Conservation (phyloP, 2,329 filamentous ascomycete species). For the Alternaria sp. region DNA sequence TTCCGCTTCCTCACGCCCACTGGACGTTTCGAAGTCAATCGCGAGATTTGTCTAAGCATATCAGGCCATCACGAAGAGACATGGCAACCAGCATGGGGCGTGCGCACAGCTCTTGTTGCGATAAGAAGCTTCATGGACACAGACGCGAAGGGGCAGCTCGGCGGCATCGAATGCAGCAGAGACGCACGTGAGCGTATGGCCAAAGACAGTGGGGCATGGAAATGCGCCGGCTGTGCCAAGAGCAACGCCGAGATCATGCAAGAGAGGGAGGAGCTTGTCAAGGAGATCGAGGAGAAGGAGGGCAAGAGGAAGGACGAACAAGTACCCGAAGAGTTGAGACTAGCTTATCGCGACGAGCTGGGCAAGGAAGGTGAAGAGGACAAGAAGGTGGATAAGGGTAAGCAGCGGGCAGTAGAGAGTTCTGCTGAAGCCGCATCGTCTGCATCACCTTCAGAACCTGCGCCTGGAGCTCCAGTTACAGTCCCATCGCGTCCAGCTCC, state of each 20-base stretch:
- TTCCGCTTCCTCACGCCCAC: slow-evolving; percentile 94
- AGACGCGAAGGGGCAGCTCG: slow-evolving; percentile 85
- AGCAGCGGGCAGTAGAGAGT: slow-evolving; percentile 24
- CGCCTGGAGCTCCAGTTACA: slow-evolving; percentile 18
- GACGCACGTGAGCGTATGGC: slow-evolving; percentile 74
- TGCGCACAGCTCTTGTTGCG: slow-evolving; percentile 82
- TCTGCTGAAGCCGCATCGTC: not conserved
- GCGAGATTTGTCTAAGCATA: slow-evolving; percentile 95
- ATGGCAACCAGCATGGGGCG: slow-evolving; percentile 98
- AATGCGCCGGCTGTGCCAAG: slow-evolving; percentile 74
- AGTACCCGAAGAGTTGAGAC: slow-evolving; percentile 64
- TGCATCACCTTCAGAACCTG: not conserved
- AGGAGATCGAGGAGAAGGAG: slow-evolving; percentile 55
- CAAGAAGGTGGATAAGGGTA: slow-evolving; percentile 33
- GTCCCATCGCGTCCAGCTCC: not conserved
- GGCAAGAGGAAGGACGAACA: slow-evolving; percentile 54
- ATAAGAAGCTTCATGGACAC: slow-evolving; percentile 94
- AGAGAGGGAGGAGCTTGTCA: slow-evolving; percentile 69
- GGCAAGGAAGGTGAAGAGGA: slow-evolving; percentile 46
- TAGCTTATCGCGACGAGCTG: slow-evolving; percentile 80
- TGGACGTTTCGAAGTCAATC: slow-evolving; percentile 93
- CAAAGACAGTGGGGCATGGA: slow-evolving; percentile 69
- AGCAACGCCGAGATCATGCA: slow-evolving; percentile 77
- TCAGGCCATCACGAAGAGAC: slow-evolving; percentile 96
- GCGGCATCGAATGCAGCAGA: slow-evolving; percentile 79